Percentiles rank a stretch among this genome's conserved stretches.
These are phyloP conservation scores for Neonectria magnoliae DNA, from an alignment of 2,329 filamentous ascomycete genomes.

Conservation along the genomic window DNA sequence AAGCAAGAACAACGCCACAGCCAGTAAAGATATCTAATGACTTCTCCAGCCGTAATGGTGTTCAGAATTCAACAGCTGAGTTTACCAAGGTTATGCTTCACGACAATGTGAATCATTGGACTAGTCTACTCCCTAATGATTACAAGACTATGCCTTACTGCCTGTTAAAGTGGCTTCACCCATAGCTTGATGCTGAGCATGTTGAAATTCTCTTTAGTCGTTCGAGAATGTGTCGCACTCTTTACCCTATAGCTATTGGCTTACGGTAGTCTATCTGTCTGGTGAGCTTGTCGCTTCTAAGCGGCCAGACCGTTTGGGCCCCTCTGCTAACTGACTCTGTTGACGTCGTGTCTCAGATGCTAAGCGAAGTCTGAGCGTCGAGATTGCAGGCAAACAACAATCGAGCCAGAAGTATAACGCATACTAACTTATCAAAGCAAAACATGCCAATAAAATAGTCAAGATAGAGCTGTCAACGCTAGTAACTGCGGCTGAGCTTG, in stretches of 20 bases:
- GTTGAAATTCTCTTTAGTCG: background rate
- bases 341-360: too few species aligned
- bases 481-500: background rate
- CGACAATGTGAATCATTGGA: too few species aligned
- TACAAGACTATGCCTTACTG: too few species aligned
- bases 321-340: too few species aligned
- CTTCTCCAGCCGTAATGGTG: too few species aligned
- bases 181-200: background rate
- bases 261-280: background rate
- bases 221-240: background rate
- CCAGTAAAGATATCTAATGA: too few species aligned
- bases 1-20: too few species aligned
- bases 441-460: background rate
- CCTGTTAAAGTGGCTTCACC: too few species aligned
- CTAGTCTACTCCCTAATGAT: too few species aligned
- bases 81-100: too few species aligned
- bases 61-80: too few species aligned
- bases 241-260: background rate
- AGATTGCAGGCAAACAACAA: background rate
- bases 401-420: background rate
- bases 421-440: background rate
- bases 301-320: background rate
- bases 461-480: background rate
- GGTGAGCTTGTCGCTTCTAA: background rate
- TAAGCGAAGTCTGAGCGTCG: too few species aligned